Base-by-base conservation (phyloP, 208 protist species). In the Acanthamoeba healyi region DNA sequence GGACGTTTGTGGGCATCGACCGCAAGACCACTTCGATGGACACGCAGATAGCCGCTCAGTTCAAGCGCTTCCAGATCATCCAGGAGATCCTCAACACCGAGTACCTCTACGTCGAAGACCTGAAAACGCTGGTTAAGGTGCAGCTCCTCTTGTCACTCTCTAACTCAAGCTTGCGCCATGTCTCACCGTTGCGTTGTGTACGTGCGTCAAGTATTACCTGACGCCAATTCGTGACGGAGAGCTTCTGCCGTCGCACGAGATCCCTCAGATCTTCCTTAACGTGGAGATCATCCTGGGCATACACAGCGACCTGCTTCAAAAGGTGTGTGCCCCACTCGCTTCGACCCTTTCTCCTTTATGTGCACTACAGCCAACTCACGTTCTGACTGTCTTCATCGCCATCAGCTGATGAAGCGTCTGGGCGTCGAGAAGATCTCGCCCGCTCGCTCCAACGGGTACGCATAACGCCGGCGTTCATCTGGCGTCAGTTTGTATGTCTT, bases 1-100 rank as follows among this genome's bases (percentile, higher is more conserved):
- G 29, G 2, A 24, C 38, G 38, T 40, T 5, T 2, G 44, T 86
- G n/a, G 77, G 77, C 15, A 86, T 86, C 44, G 77, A 86, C 22
- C 77, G 77, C 77, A 86, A 61, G 34, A 86, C 40, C 42, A 58
- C 77, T 2, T 10, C 77, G 14, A 58, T 86, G 46, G 77, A 86
- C 29, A 86, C 77, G 19, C 77, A 86, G 44, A 86, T 86, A 17
- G 77, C 77, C 3, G 77, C 77, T 5, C 77, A 86, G 44, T 86
- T 86, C 77, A 86, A 86, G 46, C 77, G 77, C 29, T 86, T 86
- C 46, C 77, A 86, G 34, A 86, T 86, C 77, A 86, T 86, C 1
- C 77, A 86, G 46, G 77, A 86, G 29, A 86, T 86, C 3, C 77
- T 86, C 46, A 86, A 86, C 29, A 86, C 77, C 22, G 77, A 86